Base-by-base conservation (phyloP, 2,329 filamentous ascomycete species). In the Phialophora verrucosa region DNA sequence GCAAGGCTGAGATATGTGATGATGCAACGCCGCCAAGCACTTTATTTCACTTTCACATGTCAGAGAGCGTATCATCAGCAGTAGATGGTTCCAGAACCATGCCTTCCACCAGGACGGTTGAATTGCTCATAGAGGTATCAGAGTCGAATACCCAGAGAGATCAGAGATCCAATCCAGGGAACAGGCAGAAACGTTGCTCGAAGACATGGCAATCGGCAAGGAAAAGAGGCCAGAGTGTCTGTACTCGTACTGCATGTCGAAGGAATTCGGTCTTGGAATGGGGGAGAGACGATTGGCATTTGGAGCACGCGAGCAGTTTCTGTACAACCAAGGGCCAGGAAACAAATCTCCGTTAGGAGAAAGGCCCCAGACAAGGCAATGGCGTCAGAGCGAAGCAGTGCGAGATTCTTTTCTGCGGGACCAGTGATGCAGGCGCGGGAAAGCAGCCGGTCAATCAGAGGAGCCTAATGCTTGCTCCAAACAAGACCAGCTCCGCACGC, bases 1-100 rank as follows among this genome's bases (percentile, higher is more conserved):
- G 38, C 38, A n/a, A 44, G 17, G 38, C 38, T 17, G 38, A n/a
- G 38, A 44, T 42, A 42, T 44, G 38, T n/a, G 38, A n/a, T 44
- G 38, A 44, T 44, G 38, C 38, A 17, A 42, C 35, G 17, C 38
- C 38, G 38, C 38, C 38, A 44, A n/a, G 38, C 1, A n/a, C 38
- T 8, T 17, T 17, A 42, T n/a, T 44, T 44, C 38, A 51, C 20
- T 51, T 51, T 51, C 49, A 51, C 49, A 51, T 51, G 49, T 29
- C 49, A 51, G 49, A 51, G 27, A 23, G 20, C 23, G 20, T 10
- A 27, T 25, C 23, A 25, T 51, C 20, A 51, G 20, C 49, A 6
- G 20, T 8, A 20, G 17, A 17, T 44, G 17, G 17, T n/a, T n/a
- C 38, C 38, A n/a, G 17, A 44, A 44, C 14, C 17, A n/a, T n/a